Evolutionary conservation across 139 green algal genomes (phyloP), one percentile per base, ranked within the genome.

Genomic region (Yamagishiella unicocca): DNA sequence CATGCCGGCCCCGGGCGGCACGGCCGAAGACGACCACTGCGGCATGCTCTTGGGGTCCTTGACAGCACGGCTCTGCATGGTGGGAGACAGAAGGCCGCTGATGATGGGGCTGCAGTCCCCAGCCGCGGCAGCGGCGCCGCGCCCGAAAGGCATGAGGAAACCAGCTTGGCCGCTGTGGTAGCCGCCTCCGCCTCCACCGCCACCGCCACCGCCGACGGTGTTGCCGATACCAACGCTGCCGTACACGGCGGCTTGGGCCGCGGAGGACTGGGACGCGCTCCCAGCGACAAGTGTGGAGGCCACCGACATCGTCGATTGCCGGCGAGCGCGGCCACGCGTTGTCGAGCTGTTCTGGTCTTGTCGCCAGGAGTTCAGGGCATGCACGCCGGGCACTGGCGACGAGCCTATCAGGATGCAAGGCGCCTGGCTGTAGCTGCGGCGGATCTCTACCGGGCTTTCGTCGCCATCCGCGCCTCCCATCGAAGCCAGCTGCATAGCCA

Each of bases 341-440:
- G n/a, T n/a, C n/a, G n/a, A n/a, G n/a, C n/a, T n/a, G n/a, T n/a
- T n/a, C n/a, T n/a, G n/a, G n/a, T n/a, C n/a, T n/a, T n/a, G n/a
- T 27, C 62, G 62, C 10, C 10, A 71, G 22, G 21, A 71, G 31
- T 40, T 27, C 3, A 71, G 24, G 62, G 12, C 38, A 21, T 71
- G 62, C 24, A 7, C 38, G 62, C 29, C 38, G 5, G 62, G 62
- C 62, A n/a, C 25, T 27, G 58, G 58, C 58, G 58, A 67, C 58
- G 7, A 9, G n/a, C 58, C 58, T 9, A n/a, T n/a, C n/a, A n/a
- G n/a, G n/a, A n/a, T n/a, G n/a, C n/a, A n/a, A 58, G 64, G 64
- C 12, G 64, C 38, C 9, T 72, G 64, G 64, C 64, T 72, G 64
- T 42, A 72, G 64, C 64, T 72, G 64, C 27, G n/a, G n/a, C n/a